Evolutionary conservation across 345 rosid genomes (phyloP).

Genomic region (Pistacia atlantica): DNA sequence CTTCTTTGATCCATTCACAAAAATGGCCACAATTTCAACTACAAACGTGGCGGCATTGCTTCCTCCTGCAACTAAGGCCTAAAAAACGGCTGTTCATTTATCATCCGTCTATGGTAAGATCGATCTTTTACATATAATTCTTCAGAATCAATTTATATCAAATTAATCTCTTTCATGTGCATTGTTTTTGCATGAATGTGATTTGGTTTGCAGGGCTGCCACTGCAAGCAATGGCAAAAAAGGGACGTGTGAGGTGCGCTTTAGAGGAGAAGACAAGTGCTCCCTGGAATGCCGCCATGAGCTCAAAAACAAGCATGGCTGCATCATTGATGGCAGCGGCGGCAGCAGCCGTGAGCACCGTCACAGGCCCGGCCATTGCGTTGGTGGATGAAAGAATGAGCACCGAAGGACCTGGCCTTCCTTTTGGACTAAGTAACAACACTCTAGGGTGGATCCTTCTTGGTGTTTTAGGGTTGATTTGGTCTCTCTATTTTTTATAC

Average conservation of each 20-base stretch:
- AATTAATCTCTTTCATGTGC: too few relatives aligned
- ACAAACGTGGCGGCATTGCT: constrained; percentile 23
- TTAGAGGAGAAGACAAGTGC: constrained; percentile 28
- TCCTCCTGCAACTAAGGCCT: constrained; percentile 24
- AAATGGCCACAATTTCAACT: constrained; percentile 47
- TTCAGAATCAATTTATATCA: too few relatives aligned
- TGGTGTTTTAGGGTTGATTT: constrained; percentile 65
- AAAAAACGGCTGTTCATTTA: constrained; percentile 26
- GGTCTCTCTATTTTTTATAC: constrained; percentile 54
- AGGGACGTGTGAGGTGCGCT: constrained; percentile 42
- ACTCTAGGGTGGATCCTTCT: constrained; percentile 65
- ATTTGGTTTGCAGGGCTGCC: constrained; percentile 39
- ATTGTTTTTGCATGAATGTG: too few relatives aligned
- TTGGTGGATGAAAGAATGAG: constrained; percentile 68
- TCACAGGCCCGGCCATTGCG: constrained; percentile 48
- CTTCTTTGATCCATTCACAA: not conserved
- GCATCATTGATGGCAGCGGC: constrained; percentile 39
- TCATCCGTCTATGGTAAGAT: constrained; percentile 44
- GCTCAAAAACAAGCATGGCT: constrained; percentile 18
- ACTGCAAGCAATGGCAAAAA: constrained; percentile 34
- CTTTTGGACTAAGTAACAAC: constrained; percentile 74
- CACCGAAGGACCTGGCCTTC: constrained; percentile 71
- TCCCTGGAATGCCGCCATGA: not conserved
- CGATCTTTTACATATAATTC: too few relatives aligned
- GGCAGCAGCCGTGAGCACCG: constrained; percentile 29